Conservation (phyloP, 2,329 filamentous ascomycete genomes). For the Byssochlamys sp. region DNA sequence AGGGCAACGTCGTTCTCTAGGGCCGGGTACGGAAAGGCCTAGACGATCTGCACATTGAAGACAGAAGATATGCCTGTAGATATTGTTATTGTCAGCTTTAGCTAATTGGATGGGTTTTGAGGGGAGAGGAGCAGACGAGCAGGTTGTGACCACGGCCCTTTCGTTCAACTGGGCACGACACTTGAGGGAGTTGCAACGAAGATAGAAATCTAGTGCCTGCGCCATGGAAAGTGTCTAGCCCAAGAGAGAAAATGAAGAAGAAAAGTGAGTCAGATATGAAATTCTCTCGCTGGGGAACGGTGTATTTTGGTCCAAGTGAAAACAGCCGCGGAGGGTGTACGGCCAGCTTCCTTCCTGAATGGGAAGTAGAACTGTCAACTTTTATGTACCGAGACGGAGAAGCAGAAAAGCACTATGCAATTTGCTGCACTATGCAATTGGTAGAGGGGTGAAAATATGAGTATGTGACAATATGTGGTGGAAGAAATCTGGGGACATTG, state of each 20-base stretch:
- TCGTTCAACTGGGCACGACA: slow-evolving; percentile 62
- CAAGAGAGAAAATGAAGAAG: neutral
- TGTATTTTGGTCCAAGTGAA: neutral
- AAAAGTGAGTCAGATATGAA: neutral
- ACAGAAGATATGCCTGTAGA: slow-evolving; percentile 72
- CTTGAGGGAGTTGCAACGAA: slow-evolving; percentile 71
- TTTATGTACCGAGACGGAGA: neutral
- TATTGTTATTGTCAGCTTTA: slow-evolving; percentile 10
- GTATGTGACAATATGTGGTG: neutral
- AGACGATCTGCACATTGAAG: slow-evolving; percentile 58
- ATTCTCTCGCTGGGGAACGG: neutral
- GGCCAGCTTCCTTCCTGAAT: neutral
- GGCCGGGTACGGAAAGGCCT: slow-evolving; percentile 50
- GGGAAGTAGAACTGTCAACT: neutral
- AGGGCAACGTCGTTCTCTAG: slow-evolving; percentile 56
- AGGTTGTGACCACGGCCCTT: slow-evolving; percentile 75
- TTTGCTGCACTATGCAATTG: neutral
- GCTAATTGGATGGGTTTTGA: slow-evolving; percentile 2
- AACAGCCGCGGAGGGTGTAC: neutral
- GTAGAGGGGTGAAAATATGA: neutral
- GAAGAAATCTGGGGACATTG: neutral
- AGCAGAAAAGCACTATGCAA: neutral
- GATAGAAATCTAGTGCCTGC: slow-evolving; percentile 57
- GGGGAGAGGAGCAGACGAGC: slow-evolving; percentile 50
- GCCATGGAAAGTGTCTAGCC: slow-evolving; percentile 2